Base-by-base conservation (phyloP, 305 asterid species). In the Fraxinus baroniana region DNA sequence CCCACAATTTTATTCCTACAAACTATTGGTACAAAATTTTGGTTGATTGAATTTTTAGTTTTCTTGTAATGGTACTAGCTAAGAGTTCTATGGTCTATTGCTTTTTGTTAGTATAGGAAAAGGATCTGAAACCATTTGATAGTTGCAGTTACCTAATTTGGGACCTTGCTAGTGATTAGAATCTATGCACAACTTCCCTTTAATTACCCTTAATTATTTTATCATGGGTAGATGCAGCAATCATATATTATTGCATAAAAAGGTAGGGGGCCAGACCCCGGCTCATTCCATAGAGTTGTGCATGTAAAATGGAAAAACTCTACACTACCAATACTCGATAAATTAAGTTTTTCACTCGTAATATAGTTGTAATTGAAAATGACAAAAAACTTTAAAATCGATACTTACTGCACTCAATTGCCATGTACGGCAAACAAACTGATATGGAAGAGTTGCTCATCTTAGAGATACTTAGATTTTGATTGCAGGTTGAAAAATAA, bases 211-310 rank as follows among this genome's bases (percentile, higher is more conserved):
- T n/a, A 17, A 55, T n/a, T 18, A 55, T n/a, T 70, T 66, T 83
- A 85, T 86, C 87, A 79, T 84, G 86, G 86, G 91, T 85, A 87
- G 92, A 88, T 88, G 85, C 87, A 83, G 90, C 90, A 85, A 86
- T 86, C 83, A 10, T 13, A 3, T 46, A 77, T 86, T 74, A 55
- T 83, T 79, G 83, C 83, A 81, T 35, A 13, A 83, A 83, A 83
- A 41, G 76, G 44, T 30, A 83, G 86, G 85, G 85, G 85, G 70
- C 71, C 88, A 41, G 46, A 35, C 55, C 57, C 57, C 5, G 57
- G 4, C 49, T 41, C 6, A 15, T 46, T 46, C 57, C 18, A 46
- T 46, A 0, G n/a, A 3, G 18, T 46, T 15, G 57, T 46, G 18
- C n/a, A 13, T 46, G 18, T 13, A 3, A 46, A 46, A 46, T 3